Conservation (phyloP, 129 eudicot species). For the Centella asiatica region DNA sequence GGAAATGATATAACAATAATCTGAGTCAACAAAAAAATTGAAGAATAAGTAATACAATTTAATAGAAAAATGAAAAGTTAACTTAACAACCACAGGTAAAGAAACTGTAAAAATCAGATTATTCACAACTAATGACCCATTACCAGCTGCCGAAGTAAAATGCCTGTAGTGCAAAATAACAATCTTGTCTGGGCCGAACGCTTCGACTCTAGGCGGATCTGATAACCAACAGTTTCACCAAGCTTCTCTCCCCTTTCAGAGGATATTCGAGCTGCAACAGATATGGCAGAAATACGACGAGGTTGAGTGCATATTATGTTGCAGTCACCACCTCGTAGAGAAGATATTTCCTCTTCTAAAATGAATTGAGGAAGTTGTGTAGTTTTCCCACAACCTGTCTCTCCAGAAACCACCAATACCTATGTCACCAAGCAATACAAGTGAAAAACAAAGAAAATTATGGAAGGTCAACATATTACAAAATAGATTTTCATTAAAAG, state of each 20-base stretch:
- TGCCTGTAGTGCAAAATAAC: slow-evolving; percentile 92
- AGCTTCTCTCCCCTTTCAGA: slow-evolving; percentile 90
- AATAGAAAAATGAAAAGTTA: neutral
- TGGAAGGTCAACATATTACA: neutral
- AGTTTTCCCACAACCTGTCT: slow-evolving; percentile 94
- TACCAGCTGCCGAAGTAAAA: slow-evolving; percentile 77
- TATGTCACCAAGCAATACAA: slow-evolving; percentile 12
- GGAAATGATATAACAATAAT: neutral
- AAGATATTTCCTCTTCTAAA: slow-evolving; percentile 71
- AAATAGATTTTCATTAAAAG: neutral
- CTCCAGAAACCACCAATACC: slow-evolving; percentile 92
- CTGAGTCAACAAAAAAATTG: neutral
- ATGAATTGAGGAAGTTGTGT: slow-evolving; percentile 94
- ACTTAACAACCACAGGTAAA: neutral
- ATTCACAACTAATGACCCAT: slow-evolving; percentile 1
- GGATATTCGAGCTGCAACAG: slow-evolving; percentile 84
- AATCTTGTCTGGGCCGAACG: slow-evolving; percentile 71
- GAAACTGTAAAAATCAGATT: neutral
- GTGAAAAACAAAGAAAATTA: neutral
- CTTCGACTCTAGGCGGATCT: slow-evolving; percentile 71
- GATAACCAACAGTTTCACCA: slow-evolving; percentile 88
- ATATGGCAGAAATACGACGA: slow-evolving; percentile 86
- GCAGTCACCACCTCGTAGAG: slow-evolving; percentile 64
- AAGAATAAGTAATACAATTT: too few species aligned
- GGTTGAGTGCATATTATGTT: slow-evolving; percentile 89